Evolutionary conservation across 257 asterid genomes (phyloP), one percentile per base, ranked within the genome.

Genomic region (Solanum paucissectum): DNA sequence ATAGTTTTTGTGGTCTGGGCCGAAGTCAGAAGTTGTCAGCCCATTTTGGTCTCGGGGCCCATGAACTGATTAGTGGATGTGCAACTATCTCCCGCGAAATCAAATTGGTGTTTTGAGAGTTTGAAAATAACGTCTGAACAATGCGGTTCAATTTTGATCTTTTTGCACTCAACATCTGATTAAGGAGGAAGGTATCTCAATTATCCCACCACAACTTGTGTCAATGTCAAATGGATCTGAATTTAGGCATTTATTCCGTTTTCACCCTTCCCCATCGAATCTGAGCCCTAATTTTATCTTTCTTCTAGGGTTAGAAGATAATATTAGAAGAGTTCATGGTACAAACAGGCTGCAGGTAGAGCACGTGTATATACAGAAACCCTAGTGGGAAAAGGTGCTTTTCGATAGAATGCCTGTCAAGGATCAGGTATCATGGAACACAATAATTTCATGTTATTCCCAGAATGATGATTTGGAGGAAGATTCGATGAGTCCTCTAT

Each of bases 361-460:
- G 38, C 84, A 44, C 84, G n/a, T 77, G 84, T 44, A 42, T 42
- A 42, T 77, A 79, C 84, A 79, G 25, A 79, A 77, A 42, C 37
- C 83, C 38, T 38, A 74, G 52, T 32, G 75, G 64, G 9, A 95
- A 0, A 94, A 93, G 60, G 84, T 83, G 81, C 38, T 95, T 75
- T 96, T 95, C 75, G 92, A 95, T 85, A 86, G 89, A 69, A 96
- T 96, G 97, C 98, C 98, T 7, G 90, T 87, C 72, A 95, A 88
- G 90, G 98, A 96, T 91, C 89, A 89, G 87, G 95, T 95, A 8
- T 96, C 99, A 0, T 94, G 98, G 98, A 95, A 94, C 90, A 96
- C 96, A 1, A 94, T 96, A 87, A 94, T 96, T 87, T 90, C 98
- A 14, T 94, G 99, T 87, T 89, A 93, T 89, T 98, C 98, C 1